Evolutionary conservation across 208 protist species (phyloP).

Genomic region (Strigomonas galati): DNA sequence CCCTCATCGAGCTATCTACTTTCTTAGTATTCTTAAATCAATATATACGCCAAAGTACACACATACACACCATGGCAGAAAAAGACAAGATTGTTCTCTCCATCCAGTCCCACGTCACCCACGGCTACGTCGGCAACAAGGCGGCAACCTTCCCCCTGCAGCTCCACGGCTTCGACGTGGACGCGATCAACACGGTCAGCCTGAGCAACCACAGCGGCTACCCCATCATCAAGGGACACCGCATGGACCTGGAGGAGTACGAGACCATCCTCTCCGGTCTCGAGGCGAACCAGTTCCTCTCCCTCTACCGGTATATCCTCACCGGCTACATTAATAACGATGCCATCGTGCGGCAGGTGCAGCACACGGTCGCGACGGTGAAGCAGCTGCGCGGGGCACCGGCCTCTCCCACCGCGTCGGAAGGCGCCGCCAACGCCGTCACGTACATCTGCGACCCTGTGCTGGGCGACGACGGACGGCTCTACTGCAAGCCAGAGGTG

Average conservation of each 20-base stretch:
- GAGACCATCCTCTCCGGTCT: constrained; percentile 79
- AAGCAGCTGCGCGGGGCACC: constrained; percentile 41
- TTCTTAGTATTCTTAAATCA: no score
- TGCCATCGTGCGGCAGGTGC: constrained; percentile 59
- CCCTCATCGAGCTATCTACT: no score
- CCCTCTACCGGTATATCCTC: constrained; percentile 85
- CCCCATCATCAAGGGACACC: constrained; percentile 83
- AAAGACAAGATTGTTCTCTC: constrained; percentile 81
- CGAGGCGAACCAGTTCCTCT: constrained; percentile 78
- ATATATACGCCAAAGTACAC: no score
- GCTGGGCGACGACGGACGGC: constrained; percentile 90
- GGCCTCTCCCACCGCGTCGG: background rate
- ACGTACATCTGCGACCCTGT: constrained; percentile 94
- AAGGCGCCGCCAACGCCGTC: constrained; percentile 17
- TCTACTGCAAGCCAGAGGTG: constrained; percentile 94
- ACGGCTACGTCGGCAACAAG: constrained; percentile 97
- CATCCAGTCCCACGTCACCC: constrained; percentile 94
- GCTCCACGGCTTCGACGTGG: constrained; percentile 93
- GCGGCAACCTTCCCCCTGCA: constrained; percentile 93
- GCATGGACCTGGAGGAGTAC: constrained; percentile 80
- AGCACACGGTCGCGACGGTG: background rate
- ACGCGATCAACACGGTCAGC: constrained; percentile 94
- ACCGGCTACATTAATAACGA: constrained; percentile 94
- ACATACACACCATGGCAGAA: constrained; percentile 5
- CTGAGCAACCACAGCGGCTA: constrained; percentile 96